Evolutionary conservation across 2,329 filamentous ascomycete species (phyloP).

Genomic region (Botryotinia narcissicola): DNA sequence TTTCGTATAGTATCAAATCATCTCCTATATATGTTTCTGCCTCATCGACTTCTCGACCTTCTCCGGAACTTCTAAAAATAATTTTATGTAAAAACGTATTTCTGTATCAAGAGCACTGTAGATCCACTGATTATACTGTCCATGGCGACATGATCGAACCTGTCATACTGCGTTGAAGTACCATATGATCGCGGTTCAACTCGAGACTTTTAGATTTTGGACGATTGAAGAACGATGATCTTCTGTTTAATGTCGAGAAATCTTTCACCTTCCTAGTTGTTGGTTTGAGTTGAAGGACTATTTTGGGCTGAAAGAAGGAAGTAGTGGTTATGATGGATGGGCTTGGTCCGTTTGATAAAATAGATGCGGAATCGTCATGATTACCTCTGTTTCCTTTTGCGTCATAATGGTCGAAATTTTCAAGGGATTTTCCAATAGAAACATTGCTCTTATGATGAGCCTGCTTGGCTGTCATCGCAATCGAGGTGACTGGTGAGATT

Average conservation of each 20-base stretch:
- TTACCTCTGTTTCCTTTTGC: fast-evolving
- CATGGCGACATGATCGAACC: neutral
- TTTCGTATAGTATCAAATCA: too few relatives aligned
- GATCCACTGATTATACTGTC: neutral
- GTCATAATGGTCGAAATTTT: neutral
- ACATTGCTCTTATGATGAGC: neutral
- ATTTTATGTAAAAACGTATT: neutral
- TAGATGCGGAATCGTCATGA: neutral
- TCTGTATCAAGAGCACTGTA: neutral
- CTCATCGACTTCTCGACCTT: neutral
- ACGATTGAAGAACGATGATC: neutral
- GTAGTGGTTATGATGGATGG: neutral
- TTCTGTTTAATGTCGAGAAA: neutral
- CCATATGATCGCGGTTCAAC: neutral
- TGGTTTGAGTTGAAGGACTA: neutral
- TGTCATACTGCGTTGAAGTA: neutral
- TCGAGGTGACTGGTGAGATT: neutral
- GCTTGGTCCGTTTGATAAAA: neutral
- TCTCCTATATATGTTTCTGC: neutral
- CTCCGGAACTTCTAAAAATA: neutral
- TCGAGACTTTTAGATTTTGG: neutral
- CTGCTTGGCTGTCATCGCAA: neutral
- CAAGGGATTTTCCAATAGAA: neutral
- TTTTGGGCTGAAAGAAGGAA: neutral
- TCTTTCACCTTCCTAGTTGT: neutral